Base-by-base conservation (phyloP, 2,329 filamentous ascomycete species). In the Aspergillus aculeatinus region DNA sequence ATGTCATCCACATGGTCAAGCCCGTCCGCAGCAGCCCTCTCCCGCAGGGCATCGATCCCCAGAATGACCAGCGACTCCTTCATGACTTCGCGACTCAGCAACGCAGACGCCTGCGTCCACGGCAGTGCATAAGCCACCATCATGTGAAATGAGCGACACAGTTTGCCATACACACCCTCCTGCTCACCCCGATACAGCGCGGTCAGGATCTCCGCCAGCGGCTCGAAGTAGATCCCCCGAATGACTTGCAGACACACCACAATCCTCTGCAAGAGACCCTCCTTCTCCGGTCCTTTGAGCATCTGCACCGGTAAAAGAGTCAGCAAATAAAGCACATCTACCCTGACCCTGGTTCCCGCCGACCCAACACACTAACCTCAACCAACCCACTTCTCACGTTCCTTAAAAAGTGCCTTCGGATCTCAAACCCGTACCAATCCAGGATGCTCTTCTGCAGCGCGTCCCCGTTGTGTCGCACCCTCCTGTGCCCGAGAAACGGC, bases 81-180 rank as follows among this genome's bases (percentile, higher is more conserved):
- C n/a, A 77, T 77, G 16, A 84, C 59, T 27, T 80, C 74, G 48
- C 74, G 76, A 39, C 76, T 73, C 21, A 84, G 70, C 5, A 81
- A 73, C 23, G 75, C 73, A 1, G 79, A 79, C 42, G 81, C 76
- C 2, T 66, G 60, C 21, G 70, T 68, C 63, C 76, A 75, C 5
- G 75, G 79, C 9, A 84, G 66, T 16, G 78, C 78, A 63, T 83
- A 80, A 27, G 77, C 74, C 59, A 83, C 79, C 31, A 81, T 74
- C 10, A 79, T 78, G 58, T 82, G 76, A 23, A 84, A 72, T 33
- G 76, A 75, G 42, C 75, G 71, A 35, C 72, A 72, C 42, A 83
- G 74, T 58, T 74, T 79, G 23, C 59, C 67, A 61, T 71, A 72
- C 55, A 66, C 69, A 51, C 57, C 66, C 56, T 69, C 71, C 65